Base-by-base conservation (phyloP, 768 basidiomycete species). In the Basidioascus undulatus region DNA sequence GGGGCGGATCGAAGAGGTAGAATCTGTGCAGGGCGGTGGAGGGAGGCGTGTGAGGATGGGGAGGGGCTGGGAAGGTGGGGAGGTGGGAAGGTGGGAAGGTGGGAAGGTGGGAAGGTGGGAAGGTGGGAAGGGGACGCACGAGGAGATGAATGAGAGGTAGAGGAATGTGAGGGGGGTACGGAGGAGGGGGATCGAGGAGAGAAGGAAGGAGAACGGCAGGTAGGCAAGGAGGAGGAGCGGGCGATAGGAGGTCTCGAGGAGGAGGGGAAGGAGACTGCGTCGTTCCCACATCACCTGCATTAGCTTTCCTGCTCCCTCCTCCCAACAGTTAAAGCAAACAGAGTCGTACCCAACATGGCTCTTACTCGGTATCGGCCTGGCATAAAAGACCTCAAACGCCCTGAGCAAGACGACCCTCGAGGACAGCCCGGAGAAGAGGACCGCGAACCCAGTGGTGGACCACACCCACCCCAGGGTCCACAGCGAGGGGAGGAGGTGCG, bases 81-180 rank as follows among this genome's bases (percentile, higher is more conserved):
- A n/a, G n/a, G n/a, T n/a, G n/a, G n/a, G n/a, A n/a, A n/a, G n/a
- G n/a, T n/a, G n/a, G n/a, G n/a, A n/a, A n/a, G n/a, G n/a, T n/a
- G n/a, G n/a, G n/a, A n/a, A 15, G 11, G 35, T 24, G 9, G 42
- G 45, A 37, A 19, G 16, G 20, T 21, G 25, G 4, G 31, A 30
- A 30, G 3, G 37, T n/a, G 15, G 23, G 5, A 32, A 20, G 18
- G 4, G n/a, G n/a, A 75, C 80, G 66, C 57, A 84, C 76, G 82
- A 66, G 55, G 86, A 74, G 34, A 84, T 65, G 76, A 82, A 81
- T 51, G 78, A 83, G 43, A 82, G 59, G 53, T 82, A 86, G 5
- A 69, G 54, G 53, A 82, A 78, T 21, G 70, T 68, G 5, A 66
- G 57, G 2, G 62, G 44, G 1, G 67, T 62, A 8, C 83, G 83